Evolutionary conservation across 2,329 filamentous ascomycete species (phyloP).

Genomic region (Aureobasidium sp.): DNA sequence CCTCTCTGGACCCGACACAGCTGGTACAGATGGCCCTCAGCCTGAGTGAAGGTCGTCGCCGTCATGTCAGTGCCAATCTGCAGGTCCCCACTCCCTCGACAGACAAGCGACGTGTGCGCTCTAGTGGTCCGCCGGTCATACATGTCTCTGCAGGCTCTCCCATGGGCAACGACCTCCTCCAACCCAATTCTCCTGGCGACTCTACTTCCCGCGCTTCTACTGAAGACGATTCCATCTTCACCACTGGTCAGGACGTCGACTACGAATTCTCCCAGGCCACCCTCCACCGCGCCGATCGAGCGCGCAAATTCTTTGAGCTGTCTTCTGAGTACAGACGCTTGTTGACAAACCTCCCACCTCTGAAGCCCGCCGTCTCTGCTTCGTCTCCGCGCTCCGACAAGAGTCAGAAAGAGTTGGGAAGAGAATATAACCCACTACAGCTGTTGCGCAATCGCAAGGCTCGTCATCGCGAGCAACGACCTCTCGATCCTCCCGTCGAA

Average conservation of each 20-base stretch:
- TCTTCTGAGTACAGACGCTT: conserved; percentile 75
- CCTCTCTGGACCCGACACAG: conserved; percentile 72
- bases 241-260: conserved; percentile 33
- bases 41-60: conserved; percentile 68
- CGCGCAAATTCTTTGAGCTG: conserved; percentile 76
- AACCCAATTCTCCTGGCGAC: conserved; percentile 31
- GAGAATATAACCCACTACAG: conserved; percentile 84
- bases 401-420: conserved; percentile 44
- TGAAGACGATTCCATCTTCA: neutral
- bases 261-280: conserved; percentile 73
- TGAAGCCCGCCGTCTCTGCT: conserved; percentile 43
- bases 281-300: conserved; percentile 71
- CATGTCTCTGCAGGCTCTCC: conserved; percentile 12
- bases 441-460: conserved; percentile 86
- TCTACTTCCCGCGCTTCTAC: neutral
- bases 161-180: conserved; percentile 28
- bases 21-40: conserved; percentile 90
- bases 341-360: conserved; percentile 66
- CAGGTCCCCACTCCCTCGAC: conserved; percentile 31
- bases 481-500: conserved; percentile 64
- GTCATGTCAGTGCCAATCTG: conserved; percentile 51
- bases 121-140: conserved; percentile 8
- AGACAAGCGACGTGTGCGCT: conserved; percentile 9
- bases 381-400: conserved; percentile 33
- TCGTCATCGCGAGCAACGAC: conserved; percentile 65